Evolutionary conservation across 176 grass and related monocot species (phyloP), one percentile per base, ranked within the genome.

Genomic region (Eragrostis curvula): DNA sequence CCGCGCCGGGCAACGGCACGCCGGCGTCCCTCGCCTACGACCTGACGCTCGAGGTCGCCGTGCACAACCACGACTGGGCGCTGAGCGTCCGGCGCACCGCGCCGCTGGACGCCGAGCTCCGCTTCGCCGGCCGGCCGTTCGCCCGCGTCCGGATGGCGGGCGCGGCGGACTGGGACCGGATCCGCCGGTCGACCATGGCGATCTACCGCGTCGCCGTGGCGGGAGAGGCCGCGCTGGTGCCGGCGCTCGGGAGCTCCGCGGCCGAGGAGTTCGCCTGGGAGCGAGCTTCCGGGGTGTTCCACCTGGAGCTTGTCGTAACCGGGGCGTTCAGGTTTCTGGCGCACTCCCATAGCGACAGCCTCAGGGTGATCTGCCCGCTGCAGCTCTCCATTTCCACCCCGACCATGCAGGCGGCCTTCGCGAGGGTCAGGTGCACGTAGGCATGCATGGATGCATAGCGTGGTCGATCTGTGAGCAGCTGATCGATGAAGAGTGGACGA

Each of bases 291-390:
- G 83, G 83, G 14, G 23, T 39, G 20, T 66, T 87, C 17, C 52
- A 82, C 32, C 16, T 83, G 15, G 81, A 83, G 70, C 81, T 83
- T 15, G 66, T 42, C 18, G 46, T 75, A 60, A 30, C 60, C 15
- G 71, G 81, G 16, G 62, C 32, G 25, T 73, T 75, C 60, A 75
- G 51, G 47, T 75, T 66, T 60, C 62, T 11, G 29, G 59, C 81
- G 17, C 49, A 71, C 74, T 61, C 60, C 74, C 4, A 59, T 40
- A 1, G 70, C 70, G 47, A 40, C 32, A 75, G 21, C 46, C 30
- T 83, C 0, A 59, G 43, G 59, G 47, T 63, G 1, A 75, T 5
- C 47, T 75, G 81, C 23, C 81, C 71, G 11, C 32, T 83, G 9
- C 75, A 55, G 81, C 39, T 67, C 7, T 46, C 15, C 0, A 1